Base-by-base conservation (phyloP, 176 grass and related monocot genomes). In the Rhynchospora pubera region DNA sequence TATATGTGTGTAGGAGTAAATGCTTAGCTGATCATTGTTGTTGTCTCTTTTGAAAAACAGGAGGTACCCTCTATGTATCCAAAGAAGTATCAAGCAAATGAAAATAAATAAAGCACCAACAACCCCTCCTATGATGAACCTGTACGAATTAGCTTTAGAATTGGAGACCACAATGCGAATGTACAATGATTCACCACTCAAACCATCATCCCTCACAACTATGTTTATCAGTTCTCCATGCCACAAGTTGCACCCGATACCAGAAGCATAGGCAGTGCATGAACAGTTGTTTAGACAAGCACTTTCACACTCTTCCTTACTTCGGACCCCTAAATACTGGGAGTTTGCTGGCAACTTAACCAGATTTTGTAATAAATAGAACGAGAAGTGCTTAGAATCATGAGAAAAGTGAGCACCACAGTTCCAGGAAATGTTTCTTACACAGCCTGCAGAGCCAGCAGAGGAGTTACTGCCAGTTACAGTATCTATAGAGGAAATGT, bases 271-370 rank as follows among this genome's bases (percentile, higher is more conserved):
- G 5, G 89, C 89, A 4, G 84, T 51, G 32, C 89, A 87, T 61
- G 86, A 90, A 57, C 89, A 90, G 77, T 87, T 90, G 67, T n/a
- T 90, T 61, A 18, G 9, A 21, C 89, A 90, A 22, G 74, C 74
- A 5, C 1, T 50, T 81, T 86, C 77, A 56, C 88, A 90, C 9
- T 84, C 81, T 60, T 86, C 59, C 6, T 53, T 39, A 34, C 44
- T 77, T 43, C 7, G 23, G 5, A 30, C 75, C 16, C 48, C 24
- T 22, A 84, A 76, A 44, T 55, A 66, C 22, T 86, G 61, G 55
- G 81, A 42, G 34, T 76, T 84, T 34, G 55, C 76, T 32, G 88
- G 88, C 21, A 84, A 78, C 15, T 39, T 63, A 58, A 12, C 30
- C 24, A 51, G 84, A 86, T 82, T 45, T 32, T 34, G 24, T 32